These are phyloP conservation scores for Acmispon strigosus DNA, from an alignment of 306 rosid genomes.

Conservation along the genomic window DNA sequence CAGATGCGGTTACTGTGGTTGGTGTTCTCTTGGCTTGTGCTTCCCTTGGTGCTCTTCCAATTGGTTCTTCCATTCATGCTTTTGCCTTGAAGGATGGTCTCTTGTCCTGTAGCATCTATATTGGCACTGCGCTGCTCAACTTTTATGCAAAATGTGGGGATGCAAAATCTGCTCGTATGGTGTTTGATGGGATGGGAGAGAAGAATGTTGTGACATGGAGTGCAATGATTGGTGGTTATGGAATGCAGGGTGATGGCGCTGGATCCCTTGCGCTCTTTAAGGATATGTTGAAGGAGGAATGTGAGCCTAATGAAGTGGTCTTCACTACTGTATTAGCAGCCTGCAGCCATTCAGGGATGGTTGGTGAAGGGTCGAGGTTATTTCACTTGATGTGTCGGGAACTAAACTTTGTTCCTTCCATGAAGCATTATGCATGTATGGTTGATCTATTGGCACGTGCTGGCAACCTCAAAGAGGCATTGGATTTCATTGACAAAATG, in stretches of 20 bases:
- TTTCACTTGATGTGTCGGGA: conserved; percentile 52
- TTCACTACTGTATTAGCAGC: conserved; percentile 60
- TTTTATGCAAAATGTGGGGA: conserved; percentile 83
- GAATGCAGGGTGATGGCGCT: conserved; percentile 62
- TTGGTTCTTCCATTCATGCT: too few relatives aligned
- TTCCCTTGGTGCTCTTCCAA: too few relatives aligned
- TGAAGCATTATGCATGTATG: conserved; percentile 77
- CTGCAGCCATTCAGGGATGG: conserved; percentile 81
- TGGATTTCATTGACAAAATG: conserved; percentile 52
- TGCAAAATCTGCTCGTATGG: conserved; percentile 47
- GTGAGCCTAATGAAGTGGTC: conserved; percentile 52
- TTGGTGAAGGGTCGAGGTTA: conserved; percentile 54
- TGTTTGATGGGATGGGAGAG: conserved; percentile 60
- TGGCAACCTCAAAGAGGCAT: conserved; percentile 69
- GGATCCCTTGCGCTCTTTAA: conserved; percentile 55
- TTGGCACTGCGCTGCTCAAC: conserved; percentile 67
- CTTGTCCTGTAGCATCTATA: conserved; percentile 38
- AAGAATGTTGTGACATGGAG: conserved; percentile 67
- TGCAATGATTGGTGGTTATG: conserved; percentile 74
- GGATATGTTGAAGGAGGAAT: conserved; percentile 52
- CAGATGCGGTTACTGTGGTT: conserved; percentile 58
- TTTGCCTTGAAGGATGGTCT: conserved; percentile 41
- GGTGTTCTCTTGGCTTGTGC: too few relatives aligned
- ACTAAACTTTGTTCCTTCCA: conserved; percentile 49
- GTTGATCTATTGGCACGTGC: conserved; percentile 69